phyloP scores from a whole-genome alignment of 805 yeast genomes.

The Candida dendrica region DNA sequence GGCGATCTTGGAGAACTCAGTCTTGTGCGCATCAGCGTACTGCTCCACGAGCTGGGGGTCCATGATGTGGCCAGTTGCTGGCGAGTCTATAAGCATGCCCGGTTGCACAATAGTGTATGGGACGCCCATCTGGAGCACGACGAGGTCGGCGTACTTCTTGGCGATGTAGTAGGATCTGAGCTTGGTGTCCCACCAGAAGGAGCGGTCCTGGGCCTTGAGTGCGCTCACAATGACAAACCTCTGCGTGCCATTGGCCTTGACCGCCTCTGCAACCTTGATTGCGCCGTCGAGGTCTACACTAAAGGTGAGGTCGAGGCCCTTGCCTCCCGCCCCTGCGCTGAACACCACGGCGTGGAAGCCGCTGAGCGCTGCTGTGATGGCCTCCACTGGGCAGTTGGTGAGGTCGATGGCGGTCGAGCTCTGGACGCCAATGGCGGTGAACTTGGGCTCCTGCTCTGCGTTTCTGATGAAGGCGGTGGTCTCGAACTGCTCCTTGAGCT shows the following conservation, averaged over 20 bases:
- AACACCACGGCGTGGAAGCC: constrained; percentile 53
- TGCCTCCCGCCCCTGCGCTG: constrained; percentile 59
- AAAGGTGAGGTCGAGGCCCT: constrained; percentile 35
- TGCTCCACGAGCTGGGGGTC: constrained; percentile 20
- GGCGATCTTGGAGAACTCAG: neutral
- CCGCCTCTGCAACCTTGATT: constrained; percentile 48
- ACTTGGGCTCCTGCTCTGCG: constrained; percentile 34
- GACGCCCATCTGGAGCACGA: constrained; percentile 31
- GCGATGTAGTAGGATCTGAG: constrained; percentile 48
- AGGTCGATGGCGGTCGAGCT: constrained; percentile 32
- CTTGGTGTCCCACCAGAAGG: constrained; percentile 31
- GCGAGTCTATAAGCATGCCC: constrained; percentile 33
- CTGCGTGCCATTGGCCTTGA: constrained; percentile 33
- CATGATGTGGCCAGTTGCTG: constrained; percentile 36
- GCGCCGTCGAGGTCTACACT: constrained; percentile 59
- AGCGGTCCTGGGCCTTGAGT: constrained; percentile 43
- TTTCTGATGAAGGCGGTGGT: constrained; percentile 40
- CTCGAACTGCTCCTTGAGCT: constrained; percentile 23
- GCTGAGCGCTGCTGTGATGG: constrained; percentile 29
- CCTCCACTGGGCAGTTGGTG: constrained; percentile 26
- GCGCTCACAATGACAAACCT: constrained; percentile 52
- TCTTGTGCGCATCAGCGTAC: constrained; percentile 1
- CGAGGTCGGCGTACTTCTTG: constrained; percentile 52
- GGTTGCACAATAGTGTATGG: constrained; percentile 52
- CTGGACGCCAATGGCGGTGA: constrained; percentile 29